A percentile compares a stretch with the other conserved stretches of the same genome.
phyloP scores from a whole-genome alignment of 371 early-diverging fungal species.

The Chytridium lagenaria region DNA sequence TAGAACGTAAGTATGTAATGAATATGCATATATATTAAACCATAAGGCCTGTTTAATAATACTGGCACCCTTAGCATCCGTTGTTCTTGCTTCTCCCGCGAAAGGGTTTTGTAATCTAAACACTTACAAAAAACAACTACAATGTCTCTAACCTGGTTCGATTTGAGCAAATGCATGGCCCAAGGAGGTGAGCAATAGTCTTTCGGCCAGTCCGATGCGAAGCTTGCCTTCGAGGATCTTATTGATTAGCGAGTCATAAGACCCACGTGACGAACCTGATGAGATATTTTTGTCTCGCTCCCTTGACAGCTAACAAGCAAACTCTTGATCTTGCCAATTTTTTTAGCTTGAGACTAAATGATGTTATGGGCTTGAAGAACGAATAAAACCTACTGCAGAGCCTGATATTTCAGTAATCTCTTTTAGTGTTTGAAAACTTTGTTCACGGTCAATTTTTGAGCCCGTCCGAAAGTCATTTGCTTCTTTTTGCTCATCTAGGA shows the following conservation, averaged over 20 bases:
- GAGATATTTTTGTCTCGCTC: conserved; percentile 91
- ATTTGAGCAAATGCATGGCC: conserved; percentile 76
- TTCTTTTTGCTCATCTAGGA: conserved; percentile 66
- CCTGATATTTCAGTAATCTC: conserved; percentile 88
- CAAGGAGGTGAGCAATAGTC: conserved; percentile 88
- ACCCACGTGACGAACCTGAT: conserved; percentile 68
- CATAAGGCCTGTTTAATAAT: conserved; percentile 90
- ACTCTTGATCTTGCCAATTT: conserved; percentile 79
- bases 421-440: conserved; percentile 88
- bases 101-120: conserved; percentile 54
- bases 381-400: conserved; percentile 54
- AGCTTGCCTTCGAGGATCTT: conserved; percentile 96
- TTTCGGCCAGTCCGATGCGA: conserved; percentile 97
- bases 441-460: conserved; percentile 75
- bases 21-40: conserved; percentile 50
- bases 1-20: not conserved
- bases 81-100: conserved; percentile 59
- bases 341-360: conserved; percentile 44
- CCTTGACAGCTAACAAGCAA: conserved; percentile 84
- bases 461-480: conserved; percentile 64
- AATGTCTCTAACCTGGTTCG: no score
- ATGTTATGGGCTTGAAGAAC: not conserved
- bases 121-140: no score
- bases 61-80: conserved; percentile 74
- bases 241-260: not conserved